Conservation (phyloP, 2,329 filamentous ascomycete species). For the Pseudocercospora fuligena region DNA sequence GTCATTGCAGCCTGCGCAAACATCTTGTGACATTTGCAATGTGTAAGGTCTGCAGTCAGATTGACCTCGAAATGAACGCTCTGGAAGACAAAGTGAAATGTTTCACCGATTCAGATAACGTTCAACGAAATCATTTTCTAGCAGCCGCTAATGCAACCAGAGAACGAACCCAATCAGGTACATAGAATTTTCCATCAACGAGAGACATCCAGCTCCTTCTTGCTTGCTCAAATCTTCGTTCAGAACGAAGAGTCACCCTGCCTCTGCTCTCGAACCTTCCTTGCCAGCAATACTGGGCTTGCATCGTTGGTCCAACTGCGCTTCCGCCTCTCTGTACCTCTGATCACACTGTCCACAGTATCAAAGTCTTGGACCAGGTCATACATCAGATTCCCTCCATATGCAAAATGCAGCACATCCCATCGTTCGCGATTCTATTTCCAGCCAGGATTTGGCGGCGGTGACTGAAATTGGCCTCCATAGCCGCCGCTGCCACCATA, state of each 20-base stretch:
- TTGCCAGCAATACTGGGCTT: background rate
- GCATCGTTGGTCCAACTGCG: conserved; percentile 2
- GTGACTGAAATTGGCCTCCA: conserved; percentile 29
- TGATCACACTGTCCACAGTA: background rate
- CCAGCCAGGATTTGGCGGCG: conserved; percentile 37
- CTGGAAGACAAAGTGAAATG: background rate
- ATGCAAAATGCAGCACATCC: background rate
- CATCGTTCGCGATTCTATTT: conserved; percentile 23
- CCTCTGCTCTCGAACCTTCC: background rate
- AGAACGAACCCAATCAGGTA: background rate
- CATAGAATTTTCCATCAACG: conserved; percentile 4
- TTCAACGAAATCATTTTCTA: background rate
- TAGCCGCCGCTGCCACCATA: conserved; percentile 33
- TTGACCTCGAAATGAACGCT: background rate
- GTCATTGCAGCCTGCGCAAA: background rate
- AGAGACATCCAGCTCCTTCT: background rate
- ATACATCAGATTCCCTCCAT: background rate
- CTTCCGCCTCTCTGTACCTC: conserved; percentile 2
- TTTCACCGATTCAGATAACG: background rate
- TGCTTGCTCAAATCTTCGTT: background rate
- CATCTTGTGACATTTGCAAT: background rate
- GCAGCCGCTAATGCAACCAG: background rate
- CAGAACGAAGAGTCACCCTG: background rate
- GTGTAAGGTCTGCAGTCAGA: background rate
- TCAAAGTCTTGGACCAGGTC: conserved; percentile 1